Evolutionary conservation across 495 filamentous ascomycete species (phyloP).

Genomic region (Immersiella caudata): DNA sequence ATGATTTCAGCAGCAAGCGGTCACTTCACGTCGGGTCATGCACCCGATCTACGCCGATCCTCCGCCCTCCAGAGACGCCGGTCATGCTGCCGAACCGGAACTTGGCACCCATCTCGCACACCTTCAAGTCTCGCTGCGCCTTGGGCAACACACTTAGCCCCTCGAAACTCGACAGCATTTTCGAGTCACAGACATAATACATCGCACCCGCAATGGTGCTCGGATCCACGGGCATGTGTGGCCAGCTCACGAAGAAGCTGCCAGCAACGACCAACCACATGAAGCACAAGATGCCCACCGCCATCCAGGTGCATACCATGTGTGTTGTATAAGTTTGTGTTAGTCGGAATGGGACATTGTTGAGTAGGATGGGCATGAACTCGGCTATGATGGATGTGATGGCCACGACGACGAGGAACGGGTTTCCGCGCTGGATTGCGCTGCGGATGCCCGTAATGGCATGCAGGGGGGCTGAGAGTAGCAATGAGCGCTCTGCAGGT

Average conservation of each 20-base stretch:
- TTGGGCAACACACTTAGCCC: conserved; percentile 24
- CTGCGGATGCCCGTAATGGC: conserved; percentile 39
- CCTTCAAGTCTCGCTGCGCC: conserved; percentile 25
- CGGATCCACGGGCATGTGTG: conserved; percentile 34
- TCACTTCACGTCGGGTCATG: neutral
- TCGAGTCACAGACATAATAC: conserved; percentile 34
- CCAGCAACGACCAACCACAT: conserved; percentile 40
- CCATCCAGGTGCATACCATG: conserved; percentile 38
- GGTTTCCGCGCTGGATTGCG: conserved; percentile 33
- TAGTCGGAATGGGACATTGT: conserved; percentile 40
- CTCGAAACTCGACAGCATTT: conserved; percentile 28
- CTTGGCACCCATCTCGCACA: conserved; percentile 21
- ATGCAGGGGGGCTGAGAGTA: conserved; percentile 32
- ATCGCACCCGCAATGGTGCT: conserved; percentile 32
- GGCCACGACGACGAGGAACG: conserved; percentile 34
- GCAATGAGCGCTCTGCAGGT: conserved; percentile 32
- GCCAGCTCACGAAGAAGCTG: conserved; percentile 34
- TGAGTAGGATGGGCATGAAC: conserved; percentile 40
- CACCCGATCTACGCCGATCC: conserved; percentile 29
- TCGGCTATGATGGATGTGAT: conserved; percentile 39
- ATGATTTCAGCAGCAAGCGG: neutral
- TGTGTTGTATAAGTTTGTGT: conserved; percentile 38
- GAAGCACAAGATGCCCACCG: conserved; percentile 36
- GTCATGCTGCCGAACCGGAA: conserved; percentile 26
- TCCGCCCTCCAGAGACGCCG: conserved; percentile 23